These are phyloP conservation scores for Acephala macrosclerotiorum DNA, from an alignment of 2,329 filamentous ascomycete species.

Conservation along the genomic window DNA sequence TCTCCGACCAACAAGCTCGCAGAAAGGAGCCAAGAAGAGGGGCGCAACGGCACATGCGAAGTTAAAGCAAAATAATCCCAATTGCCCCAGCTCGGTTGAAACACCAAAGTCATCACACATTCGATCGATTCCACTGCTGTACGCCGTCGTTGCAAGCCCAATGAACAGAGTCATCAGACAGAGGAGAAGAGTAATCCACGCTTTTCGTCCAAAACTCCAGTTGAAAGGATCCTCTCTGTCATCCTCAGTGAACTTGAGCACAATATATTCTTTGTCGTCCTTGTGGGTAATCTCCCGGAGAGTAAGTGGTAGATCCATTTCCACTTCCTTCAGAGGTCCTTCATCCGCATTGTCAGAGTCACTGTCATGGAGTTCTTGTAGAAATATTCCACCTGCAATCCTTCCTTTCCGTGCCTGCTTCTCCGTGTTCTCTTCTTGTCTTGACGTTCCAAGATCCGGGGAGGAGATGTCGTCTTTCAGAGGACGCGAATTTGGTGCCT, in stretches of 20 bases:
- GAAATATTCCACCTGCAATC: constrained; percentile 49
- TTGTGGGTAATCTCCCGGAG: constrained; percentile 50
- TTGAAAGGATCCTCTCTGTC: constrained; percentile 61
- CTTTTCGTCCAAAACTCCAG: constrained; percentile 53
- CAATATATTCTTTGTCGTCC: constrained; percentile 53
- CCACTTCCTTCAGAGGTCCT: constrained; percentile 50
- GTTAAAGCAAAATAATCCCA: constrained; percentile 74
- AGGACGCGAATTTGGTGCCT: constrained; percentile 2
- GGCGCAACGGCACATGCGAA: constrained; percentile 83
- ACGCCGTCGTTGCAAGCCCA: constrained; percentile 60
- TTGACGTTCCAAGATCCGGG: constrained; percentile 22
- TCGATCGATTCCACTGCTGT: constrained; percentile 55
- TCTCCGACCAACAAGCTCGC: constrained; percentile 83
- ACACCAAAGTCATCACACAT: constrained; percentile 55
- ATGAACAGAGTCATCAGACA: constrained; percentile 62
- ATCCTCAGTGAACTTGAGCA: constrained; percentile 53
- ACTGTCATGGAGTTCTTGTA: constrained; percentile 44
- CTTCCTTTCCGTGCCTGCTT: constrained; percentile 40
- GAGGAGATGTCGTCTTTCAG: constrained; percentile 15
- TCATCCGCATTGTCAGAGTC: constrained; percentile 39
- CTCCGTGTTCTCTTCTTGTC: constrained; percentile 32
- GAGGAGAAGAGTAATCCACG: constrained; percentile 54
- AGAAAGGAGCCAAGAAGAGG: constrained; percentile 86
- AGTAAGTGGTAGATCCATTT: constrained; percentile 58
- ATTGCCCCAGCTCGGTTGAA: constrained; percentile 51